Percentiles rank a stretch among this genome's conserved stretches.
phyloP scores from a whole-genome alignment of 2,329 filamentous ascomycete genomes.

The Elsinoe arachidis region DNA sequence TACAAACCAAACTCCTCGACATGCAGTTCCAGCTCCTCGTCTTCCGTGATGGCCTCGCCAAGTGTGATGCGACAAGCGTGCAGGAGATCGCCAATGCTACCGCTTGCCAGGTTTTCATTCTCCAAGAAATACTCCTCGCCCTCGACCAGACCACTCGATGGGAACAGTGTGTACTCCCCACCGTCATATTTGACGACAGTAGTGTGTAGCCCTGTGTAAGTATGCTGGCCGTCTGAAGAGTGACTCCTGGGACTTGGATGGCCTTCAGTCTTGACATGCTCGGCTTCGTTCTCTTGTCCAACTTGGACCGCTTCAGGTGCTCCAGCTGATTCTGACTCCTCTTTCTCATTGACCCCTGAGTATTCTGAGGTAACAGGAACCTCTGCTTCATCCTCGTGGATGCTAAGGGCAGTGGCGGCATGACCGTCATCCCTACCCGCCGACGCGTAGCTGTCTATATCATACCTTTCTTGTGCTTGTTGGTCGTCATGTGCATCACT shows the following conservation, averaged over 20 bases:
- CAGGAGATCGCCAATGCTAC: slow-evolving; percentile 48
- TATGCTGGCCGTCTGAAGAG: slow-evolving; percentile 24
- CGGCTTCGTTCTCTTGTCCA: no score
- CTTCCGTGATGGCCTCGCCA: slow-evolving; percentile 45
- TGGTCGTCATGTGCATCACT: no score
- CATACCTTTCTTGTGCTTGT: no score
- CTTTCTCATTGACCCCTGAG: no score
- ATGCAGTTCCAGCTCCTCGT: slow-evolving; percentile 49
- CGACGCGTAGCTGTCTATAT: no score
- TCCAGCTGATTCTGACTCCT: not conserved
- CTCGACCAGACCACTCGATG: slow-evolving; percentile 44
- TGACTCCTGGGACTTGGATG: slow-evolving; percentile 12
- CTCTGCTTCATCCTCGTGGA: no score
- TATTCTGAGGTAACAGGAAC: no score
- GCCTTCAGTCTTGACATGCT: not conserved
- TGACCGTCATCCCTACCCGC: no score
- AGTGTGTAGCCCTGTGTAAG: slow-evolving; percentile 34
- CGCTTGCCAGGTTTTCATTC: slow-evolving; percentile 46
- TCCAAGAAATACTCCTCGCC: slow-evolving; percentile 49
- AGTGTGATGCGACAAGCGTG: slow-evolving; percentile 47
- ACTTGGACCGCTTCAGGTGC: not conserved
- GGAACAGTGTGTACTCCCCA: slow-evolving; percentile 50
- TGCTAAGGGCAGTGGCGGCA: no score
- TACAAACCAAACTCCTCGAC: slow-evolving; percentile 48
- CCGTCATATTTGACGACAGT: slow-evolving; percentile 49